Conservation (phyloP, 2,329 filamentous ascomycete genomes). For the Colletotrichum scovillei region DNA sequence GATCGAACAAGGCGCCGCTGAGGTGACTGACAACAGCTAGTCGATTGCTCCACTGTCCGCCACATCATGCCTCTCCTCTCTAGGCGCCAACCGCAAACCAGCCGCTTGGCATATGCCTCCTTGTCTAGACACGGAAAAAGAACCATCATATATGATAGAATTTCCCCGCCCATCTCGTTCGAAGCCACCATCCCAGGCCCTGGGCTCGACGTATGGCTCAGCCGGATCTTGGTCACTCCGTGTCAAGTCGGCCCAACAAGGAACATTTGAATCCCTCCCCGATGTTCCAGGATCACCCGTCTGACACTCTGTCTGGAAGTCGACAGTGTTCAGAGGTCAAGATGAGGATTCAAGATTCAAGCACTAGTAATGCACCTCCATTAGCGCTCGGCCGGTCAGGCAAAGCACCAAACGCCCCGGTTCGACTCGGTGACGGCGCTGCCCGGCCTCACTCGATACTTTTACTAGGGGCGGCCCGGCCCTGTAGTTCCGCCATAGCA, state of each 20-base stretch:
- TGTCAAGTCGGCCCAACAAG: not conserved
- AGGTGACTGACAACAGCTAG: not conserved
- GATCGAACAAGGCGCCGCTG: conserved; percentile 1
- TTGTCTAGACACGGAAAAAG: conserved; percentile 5
- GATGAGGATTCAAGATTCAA: not conserved
- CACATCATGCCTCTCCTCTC: not conserved
- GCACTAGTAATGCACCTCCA: not conserved
- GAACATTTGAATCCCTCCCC: not conserved
- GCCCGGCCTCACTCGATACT: not conserved
- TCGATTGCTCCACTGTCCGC: too few relatives aligned
- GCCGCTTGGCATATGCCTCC: conserved; percentile 6
- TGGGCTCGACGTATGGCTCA: not conserved
- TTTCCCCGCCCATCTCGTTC: not conserved
- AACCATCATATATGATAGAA: conserved; percentile 24
- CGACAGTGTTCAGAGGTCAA: not conserved
- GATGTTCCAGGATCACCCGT: not conserved
- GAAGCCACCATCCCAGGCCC: not conserved
- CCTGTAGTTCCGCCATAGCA: conserved; percentile 8
- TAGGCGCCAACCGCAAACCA: not conserved
- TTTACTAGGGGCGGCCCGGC: conserved; percentile 31
- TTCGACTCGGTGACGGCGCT: not conserved
- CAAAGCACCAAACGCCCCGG: conserved; percentile 6
- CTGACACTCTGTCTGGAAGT: not conserved
- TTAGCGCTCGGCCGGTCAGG: conserved; percentile 4
- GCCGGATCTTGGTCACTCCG: not conserved